Conservation (phyloP, 1,284 basidiomycete species). For the Moesziomyces globuligerus region DNA sequence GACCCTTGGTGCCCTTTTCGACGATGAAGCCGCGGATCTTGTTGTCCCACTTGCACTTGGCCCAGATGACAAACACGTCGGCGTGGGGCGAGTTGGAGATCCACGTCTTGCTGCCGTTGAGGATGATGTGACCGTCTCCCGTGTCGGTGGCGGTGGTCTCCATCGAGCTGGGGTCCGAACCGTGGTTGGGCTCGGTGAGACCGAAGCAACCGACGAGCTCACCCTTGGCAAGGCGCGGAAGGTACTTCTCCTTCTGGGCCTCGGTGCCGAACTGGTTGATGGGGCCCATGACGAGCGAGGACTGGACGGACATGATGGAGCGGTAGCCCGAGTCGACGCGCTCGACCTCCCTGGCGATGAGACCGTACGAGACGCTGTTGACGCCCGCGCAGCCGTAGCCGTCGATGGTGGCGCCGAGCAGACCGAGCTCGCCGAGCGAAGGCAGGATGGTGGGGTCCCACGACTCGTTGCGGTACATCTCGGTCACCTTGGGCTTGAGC, state of each 20-base stretch:
- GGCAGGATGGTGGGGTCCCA: conserved; percentile 82
- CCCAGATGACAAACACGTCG: conserved; percentile 91
- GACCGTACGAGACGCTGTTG: conserved; percentile 88
- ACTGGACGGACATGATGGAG: conserved; percentile 94
- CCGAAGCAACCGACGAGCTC: conserved; percentile 94
- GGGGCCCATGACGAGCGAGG: conserved; percentile 97
- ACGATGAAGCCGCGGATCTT: conserved; percentile 91
- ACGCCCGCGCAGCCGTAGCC: conserved; percentile 96
- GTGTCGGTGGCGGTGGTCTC: conserved; percentile 87
- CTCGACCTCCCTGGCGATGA: conserved; percentile 93
- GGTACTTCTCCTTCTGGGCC: conserved; percentile 88
- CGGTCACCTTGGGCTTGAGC: conserved; percentile 82
- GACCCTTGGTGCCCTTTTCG: conserved; percentile 88
- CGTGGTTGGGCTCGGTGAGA: conserved; percentile 94
- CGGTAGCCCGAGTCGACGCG: conserved; percentile 95
- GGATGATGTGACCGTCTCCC: conserved; percentile 80
- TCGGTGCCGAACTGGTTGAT: conserved; percentile 89
- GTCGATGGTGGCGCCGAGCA: conserved; percentile 89
- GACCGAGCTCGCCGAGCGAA: conserved; percentile 91
- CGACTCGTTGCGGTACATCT: conserved; percentile 86
- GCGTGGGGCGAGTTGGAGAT: conserved; percentile 79
- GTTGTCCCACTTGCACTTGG: conserved; percentile 90
- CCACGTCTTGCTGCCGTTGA: conserved; percentile 96
- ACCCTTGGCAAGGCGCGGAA: conserved; percentile 85
- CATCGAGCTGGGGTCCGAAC: conserved; percentile 92